These are phyloP conservation scores for Aspergillus asperescens DNA, from an alignment of 495 filamentous ascomycete species.

Conservation along the genomic window DNA sequence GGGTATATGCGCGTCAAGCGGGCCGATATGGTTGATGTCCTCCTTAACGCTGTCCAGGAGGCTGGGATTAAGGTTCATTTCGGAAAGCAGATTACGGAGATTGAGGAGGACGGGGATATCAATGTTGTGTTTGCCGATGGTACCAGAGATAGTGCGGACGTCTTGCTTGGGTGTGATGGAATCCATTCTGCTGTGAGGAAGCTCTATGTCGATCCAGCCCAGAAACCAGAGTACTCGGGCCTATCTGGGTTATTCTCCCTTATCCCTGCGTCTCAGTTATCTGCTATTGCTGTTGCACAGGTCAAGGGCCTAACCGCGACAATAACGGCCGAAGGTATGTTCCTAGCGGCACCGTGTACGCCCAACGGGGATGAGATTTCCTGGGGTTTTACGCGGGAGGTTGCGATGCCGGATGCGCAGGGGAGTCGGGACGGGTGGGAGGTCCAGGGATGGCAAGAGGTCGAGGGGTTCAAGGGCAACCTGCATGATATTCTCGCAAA, in stretches of 20 bases:
- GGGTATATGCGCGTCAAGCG: constrained; percentile 35
- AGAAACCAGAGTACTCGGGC: constrained; percentile 29
- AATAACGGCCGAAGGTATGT: constrained; percentile 44
- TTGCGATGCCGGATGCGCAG: constrained; percentile 10
- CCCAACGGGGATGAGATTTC: constrained; percentile 23
- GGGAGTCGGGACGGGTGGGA: constrained; percentile 38
- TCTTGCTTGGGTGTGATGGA: constrained; percentile 56
- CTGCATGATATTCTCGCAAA: constrained; percentile 30
- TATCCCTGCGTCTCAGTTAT: neutral
- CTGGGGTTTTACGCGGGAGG: constrained; percentile 27
- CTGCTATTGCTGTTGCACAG: neutral
- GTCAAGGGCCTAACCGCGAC: constrained; percentile 36
- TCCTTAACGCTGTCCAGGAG: constrained; percentile 21
- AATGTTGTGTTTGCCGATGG: constrained; percentile 29
- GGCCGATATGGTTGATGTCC: constrained; percentile 24
- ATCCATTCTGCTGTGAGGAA: constrained; percentile 42
- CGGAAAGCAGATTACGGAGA: constrained; percentile 15
- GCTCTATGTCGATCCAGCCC: constrained; percentile 24
- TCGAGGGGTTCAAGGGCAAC: constrained; percentile 30
- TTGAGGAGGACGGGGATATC: constrained; percentile 18
- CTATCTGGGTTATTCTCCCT: constrained; percentile 18
- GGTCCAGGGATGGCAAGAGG: constrained; percentile 32
- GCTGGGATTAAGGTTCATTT: constrained; percentile 22
- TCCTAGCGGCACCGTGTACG: constrained; percentile 39
- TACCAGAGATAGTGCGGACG: constrained; percentile 31